Conservation (phyloP, 2,329 filamentous ascomycete genomes). For the Tolypocladium ovalisporum region DNA sequence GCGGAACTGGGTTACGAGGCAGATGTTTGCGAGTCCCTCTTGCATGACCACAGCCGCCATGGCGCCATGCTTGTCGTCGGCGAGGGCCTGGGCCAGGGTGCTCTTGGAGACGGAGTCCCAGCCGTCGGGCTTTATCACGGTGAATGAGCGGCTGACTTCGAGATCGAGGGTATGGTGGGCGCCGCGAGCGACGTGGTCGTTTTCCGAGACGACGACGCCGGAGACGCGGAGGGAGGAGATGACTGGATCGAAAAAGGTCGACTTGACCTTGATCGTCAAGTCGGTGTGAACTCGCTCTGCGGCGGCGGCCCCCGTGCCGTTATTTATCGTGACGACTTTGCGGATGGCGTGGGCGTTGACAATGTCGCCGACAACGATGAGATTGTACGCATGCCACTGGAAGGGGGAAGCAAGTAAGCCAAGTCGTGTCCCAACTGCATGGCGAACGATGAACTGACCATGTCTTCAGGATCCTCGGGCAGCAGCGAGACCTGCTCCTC, state of each 20-base stretch:
- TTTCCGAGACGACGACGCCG: slow-evolving; percentile 42
- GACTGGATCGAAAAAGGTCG: slow-evolving; percentile 46
- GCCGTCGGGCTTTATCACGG: slow-evolving; percentile 67
- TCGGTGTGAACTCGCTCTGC: slow-evolving; percentile 45
- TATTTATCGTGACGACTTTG: slow-evolving; percentile 40
- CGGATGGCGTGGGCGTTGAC: slow-evolving; percentile 45
- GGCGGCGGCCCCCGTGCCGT: slow-evolving; percentile 34
- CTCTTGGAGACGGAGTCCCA: slow-evolving; percentile 87
- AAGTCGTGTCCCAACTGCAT: background rate
- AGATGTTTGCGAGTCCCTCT: slow-evolving; percentile 75
- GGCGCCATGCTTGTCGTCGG: slow-evolving; percentile 68
- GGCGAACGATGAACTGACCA: slow-evolving; percentile 20
- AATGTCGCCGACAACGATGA: slow-evolving; percentile 42
- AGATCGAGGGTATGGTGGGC: slow-evolving; percentile 61
- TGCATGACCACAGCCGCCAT: slow-evolving; percentile 90
- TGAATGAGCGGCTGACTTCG: slow-evolving; percentile 80
- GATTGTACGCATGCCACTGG: slow-evolving; percentile 51
- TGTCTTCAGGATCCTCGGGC: slow-evolving; percentile 35
- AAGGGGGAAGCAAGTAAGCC: slow-evolving; percentile 1
- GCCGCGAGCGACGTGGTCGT: slow-evolving; percentile 39
- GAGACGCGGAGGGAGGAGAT: slow-evolving; percentile 45
- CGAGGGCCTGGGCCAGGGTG: slow-evolving; percentile 67
- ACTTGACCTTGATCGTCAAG: slow-evolving; percentile 44
- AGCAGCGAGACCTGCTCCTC: slow-evolving; percentile 30
- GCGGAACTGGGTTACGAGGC: slow-evolving; percentile 69